Conservation (phyloP, 2,329 filamentous ascomycete genomes). For the Rhinocladiella similis region DNA sequence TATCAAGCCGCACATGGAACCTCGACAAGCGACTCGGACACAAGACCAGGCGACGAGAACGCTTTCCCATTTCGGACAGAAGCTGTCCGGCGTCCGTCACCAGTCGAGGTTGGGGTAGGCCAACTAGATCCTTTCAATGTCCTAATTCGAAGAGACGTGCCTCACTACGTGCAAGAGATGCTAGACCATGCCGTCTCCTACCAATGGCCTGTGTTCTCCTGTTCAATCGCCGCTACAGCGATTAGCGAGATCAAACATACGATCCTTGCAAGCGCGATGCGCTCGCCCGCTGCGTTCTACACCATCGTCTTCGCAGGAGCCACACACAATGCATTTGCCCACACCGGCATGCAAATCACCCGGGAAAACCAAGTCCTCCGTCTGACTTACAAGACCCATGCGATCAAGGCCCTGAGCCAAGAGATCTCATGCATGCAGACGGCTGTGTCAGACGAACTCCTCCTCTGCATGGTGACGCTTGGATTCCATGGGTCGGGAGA, state of each 20-base stretch:
- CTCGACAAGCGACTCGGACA: background rate
- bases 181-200: constrained; percentile 16
- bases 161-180: constrained; percentile 13
- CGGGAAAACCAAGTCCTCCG: constrained; percentile 11
- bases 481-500: constrained; percentile 14
- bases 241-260: constrained; percentile 15
- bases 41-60: background rate
- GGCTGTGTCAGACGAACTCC: constrained; percentile 4
- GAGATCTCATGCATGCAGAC: constrained; percentile 4
- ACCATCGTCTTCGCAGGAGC: constrained; percentile 13
- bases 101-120: constrained; percentile 1
- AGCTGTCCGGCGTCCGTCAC: background rate
- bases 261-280: constrained; percentile 7
- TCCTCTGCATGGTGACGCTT: constrained; percentile 15
- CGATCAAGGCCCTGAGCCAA: constrained; percentile 8
- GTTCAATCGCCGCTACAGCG: constrained; percentile 5
- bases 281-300: constrained; percentile 7
- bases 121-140: constrained; percentile 13
- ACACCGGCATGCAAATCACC: constrained; percentile 1
- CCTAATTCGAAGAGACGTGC: constrained; percentile 1
- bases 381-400: constrained; percentile 13
- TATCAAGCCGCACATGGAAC: background rate
- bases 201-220: constrained; percentile 17
- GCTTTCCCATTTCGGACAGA: constrained; percentile 1
- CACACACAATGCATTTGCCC: constrained; percentile 12